These are phyloP conservation scores for Pseudozyma flocculosa DNA, from an alignment of 1,284 basidiomycete species.

Conservation along the genomic window DNA sequence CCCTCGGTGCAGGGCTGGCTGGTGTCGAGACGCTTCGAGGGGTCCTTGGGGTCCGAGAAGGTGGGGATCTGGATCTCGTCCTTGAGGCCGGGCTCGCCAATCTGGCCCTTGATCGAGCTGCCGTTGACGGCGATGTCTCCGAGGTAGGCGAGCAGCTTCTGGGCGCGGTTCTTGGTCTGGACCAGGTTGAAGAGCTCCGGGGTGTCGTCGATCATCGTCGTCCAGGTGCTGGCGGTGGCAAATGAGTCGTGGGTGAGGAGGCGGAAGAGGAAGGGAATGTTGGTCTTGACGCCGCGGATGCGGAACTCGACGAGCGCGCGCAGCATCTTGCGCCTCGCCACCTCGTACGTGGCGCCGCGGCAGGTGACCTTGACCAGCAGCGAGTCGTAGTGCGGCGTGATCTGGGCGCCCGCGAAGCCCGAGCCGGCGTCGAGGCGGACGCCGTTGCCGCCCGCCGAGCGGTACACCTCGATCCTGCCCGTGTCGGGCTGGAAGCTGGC, in stretches of 20 bases:
- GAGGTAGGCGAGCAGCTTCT: conserved; percentile 93
- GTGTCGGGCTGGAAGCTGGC: conserved; percentile 57
- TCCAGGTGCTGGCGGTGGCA: conserved; percentile 96
- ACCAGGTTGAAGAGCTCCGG: conserved; percentile 98
- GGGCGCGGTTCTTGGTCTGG: conserved; percentile 95
- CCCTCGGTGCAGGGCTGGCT: conserved; percentile 80
- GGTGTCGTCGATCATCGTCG: conserved; percentile 83
- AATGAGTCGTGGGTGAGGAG: conserved; percentile 97
- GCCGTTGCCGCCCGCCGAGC: conserved; percentile 97
- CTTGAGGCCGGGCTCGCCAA: conserved; percentile 91
- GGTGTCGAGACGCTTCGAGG: conserved; percentile 73
- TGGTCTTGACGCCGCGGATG: conserved; percentile 94
- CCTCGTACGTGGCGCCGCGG: conserved; percentile 96
- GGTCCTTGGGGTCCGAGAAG: conserved; percentile 76
- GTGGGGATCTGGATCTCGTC: conserved; percentile 82
- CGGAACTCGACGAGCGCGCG: conserved; percentile 98
- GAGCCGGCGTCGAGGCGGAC: conserved; percentile 96
- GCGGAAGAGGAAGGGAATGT: conserved; percentile 98
- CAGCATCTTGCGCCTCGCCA: conserved; percentile 97
- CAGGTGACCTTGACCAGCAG: conserved; percentile 95
- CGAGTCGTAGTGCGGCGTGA: conserved; percentile 98
- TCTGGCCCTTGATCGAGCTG: conserved; percentile 89
- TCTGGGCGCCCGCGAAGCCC: conserved; percentile 98
- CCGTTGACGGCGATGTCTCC: conserved; percentile 98
- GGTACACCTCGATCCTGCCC: conserved; percentile 89